Evolutionary conservation across 768 basidiomycete species (phyloP).

Genomic region (Suillus decipiens): DNA sequence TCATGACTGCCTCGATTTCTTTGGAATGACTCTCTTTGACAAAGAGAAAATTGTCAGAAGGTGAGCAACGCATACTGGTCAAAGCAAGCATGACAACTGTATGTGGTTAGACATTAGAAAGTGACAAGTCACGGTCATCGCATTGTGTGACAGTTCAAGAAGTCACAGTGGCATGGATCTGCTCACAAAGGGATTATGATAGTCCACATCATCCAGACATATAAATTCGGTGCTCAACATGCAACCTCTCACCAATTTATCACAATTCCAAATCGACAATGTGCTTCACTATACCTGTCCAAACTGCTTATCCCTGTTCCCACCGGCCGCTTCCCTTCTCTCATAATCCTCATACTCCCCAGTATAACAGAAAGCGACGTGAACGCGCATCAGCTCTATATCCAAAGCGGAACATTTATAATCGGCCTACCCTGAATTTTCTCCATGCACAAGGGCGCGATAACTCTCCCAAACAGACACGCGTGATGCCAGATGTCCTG

Average conservation of each 20-base stretch:
- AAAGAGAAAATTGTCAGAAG: not conserved
- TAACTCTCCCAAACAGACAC: not conserved
- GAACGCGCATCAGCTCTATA: not conserved
- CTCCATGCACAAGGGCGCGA: constrained; percentile 4
- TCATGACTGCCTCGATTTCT: not conserved
- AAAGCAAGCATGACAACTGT: not conserved
- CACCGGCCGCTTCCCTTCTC: not conserved
- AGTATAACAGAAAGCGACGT: constrained; percentile 21
- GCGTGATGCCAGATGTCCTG: not conserved
- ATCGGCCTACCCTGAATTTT: constrained; percentile 8
- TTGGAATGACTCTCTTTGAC: not conserved
- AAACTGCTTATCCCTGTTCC: not conserved
- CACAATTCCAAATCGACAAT: not conserved
- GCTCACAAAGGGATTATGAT: not conserved
- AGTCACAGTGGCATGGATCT: not conserved
- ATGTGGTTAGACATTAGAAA: not conserved
- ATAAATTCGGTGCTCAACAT: not conserved
- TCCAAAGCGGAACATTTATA: not conserved
- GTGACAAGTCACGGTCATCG: too few relatives aligned
- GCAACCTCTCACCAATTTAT: not conserved
- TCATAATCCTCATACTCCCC: constrained; percentile 22
- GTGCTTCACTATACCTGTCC: not conserved
- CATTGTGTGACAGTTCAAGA: not conserved
- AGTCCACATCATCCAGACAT: not conserved
- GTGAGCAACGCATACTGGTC: not conserved